Percentiles rank a stretch among this genome's conserved stretches.
These are phyloP conservation scores for Jackrogersella minutella DNA, from an alignment of 495 filamentous ascomycete species.

Conservation along the genomic window DNA sequence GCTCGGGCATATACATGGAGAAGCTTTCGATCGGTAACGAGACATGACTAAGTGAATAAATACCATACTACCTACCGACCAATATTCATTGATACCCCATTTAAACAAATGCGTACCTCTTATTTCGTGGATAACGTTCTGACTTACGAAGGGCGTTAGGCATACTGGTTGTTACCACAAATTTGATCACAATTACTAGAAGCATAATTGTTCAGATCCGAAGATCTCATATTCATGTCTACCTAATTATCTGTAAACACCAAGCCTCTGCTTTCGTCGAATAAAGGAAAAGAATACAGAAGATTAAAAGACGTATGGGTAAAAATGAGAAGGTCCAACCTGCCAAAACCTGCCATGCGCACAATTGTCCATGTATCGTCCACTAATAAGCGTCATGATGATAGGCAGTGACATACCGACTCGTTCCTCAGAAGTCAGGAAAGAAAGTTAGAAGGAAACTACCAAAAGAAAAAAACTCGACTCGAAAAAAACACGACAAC, in stretches of 20 bases:
- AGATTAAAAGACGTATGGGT: slow-evolving; percentile 40
- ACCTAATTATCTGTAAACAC: slow-evolving; percentile 34
- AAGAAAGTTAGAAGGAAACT: slow-evolving; percentile 25
- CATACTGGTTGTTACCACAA: no score
- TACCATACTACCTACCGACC: not conserved
- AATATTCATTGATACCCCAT: slow-evolving; percentile 31
- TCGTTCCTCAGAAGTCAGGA: slow-evolving; percentile 34
- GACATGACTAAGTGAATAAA: slow-evolving; percentile 21
- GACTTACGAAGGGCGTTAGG: no score
- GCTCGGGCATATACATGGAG: slow-evolving; percentile 18
- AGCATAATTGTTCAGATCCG: not conserved
- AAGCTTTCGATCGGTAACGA: slow-evolving; percentile 26
- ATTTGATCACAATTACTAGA: not conserved
- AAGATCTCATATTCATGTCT: slow-evolving; percentile 39
- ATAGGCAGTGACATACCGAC: slow-evolving; percentile 37
- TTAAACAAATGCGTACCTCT: not conserved
- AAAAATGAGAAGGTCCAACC: slow-evolving; percentile 35
- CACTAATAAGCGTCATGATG: slow-evolving; percentile 32
- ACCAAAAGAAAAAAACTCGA: slow-evolving; percentile 30
- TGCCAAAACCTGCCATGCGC: slow-evolving; percentile 23
- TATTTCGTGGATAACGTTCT: not conserved
- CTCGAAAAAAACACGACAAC: not conserved
- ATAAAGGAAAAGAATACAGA: slow-evolving; percentile 13
- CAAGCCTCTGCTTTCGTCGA: slow-evolving; percentile 25
- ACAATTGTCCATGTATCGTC: slow-evolving; percentile 33